A percentile compares a stretch with the other conserved stretches of the same genome.
phyloP scores from a whole-genome alignment of 257 asterid species.

The Fraxinus anomala region DNA sequence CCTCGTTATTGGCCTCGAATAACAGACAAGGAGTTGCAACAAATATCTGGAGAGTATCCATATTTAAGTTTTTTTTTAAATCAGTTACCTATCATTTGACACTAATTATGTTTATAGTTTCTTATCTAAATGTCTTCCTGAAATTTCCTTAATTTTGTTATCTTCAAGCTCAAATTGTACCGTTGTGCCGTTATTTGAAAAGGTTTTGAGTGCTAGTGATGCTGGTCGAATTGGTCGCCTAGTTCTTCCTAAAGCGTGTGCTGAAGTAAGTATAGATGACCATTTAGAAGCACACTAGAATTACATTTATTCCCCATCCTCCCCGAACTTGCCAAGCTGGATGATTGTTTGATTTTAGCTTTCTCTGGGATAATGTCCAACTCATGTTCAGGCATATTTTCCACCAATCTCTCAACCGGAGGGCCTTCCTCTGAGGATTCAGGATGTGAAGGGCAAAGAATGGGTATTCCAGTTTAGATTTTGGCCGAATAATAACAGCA shows the following conservation, averaged over 20 bases:
- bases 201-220: constrained; percentile 98
- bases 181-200: constrained; percentile 85
- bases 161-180: constrained; percentile 77
- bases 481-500: constrained; percentile 97
- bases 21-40: constrained; percentile 91
- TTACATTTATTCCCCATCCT: background rate
- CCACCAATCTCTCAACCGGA: constrained; percentile 96
- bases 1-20: constrained; percentile 99
- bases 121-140: constrained; percentile 11
- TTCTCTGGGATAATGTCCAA: constrained; percentile 17
- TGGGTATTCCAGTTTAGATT: constrained; percentile 96
- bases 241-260: constrained; percentile 99
- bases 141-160: constrained; percentile 52
- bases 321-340: background rate
- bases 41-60: constrained; percentile 99
- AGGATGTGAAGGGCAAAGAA: constrained; percentile 93
- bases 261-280: constrained; percentile 63
- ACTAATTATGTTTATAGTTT: background rate
- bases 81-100: background rate
- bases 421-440: constrained; percentile 98
- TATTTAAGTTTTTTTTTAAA: constrained; percentile 8
- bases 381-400: constrained; percentile 75
- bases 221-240: constrained; percentile 98
- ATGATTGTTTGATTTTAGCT: constrained; percentile 1
- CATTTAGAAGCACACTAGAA: background rate